Evolutionary conservation across 345 rosid genomes (phyloP), one percentile per base, ranked within the genome.

Genomic region (Sapria himalayana): DNA sequence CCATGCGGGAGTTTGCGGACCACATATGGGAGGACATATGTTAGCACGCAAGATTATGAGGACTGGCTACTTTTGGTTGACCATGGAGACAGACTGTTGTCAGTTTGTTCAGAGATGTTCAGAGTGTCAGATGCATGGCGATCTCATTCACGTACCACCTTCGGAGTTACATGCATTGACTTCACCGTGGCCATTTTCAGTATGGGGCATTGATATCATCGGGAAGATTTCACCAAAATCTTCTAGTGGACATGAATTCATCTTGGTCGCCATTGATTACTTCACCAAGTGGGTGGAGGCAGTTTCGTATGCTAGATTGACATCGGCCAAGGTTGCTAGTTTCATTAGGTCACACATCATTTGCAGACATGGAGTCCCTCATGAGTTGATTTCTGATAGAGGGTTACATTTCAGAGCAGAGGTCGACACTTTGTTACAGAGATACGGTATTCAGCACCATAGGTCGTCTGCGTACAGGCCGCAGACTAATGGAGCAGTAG

Each of bases 281-380:
- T 40, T 40, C 12, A 40, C 45, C 16, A 40, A 40, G 14, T 40
- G 27, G 17, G 22, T 37, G 7, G 10, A 37, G n/a, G n/a, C n/a
- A n/a, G n/a, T n/a, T n/a, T n/a, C n/a, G n/a, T n/a, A n/a, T n/a
- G n/a, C n/a, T n/a, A n/a, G n/a, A n/a, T n/a, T n/a, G n/a, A n/a
- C n/a, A n/a, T n/a, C 4, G 36, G n/a, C n/a, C n/a, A n/a, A n/a
- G n/a, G n/a, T n/a, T n/a, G n/a, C n/a, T n/a, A n/a, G n/a, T n/a
- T 29, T 29, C 7, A 29, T 29, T 7, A 29, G 23, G 7, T 7
- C 7, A 7, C 8, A 7, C 7, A 29, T n/a, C n/a, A 29, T 29
- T n/a, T 29, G 33, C 33, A 29, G 33, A n/a, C n/a, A 29, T n/a
- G n/a, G n/a, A n/a, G n/a, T n/a, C n/a, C n/a, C n/a, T n/a, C n/a